Percentiles rank a stretch among this genome's conserved stretches.
These are phyloP conservation scores for Spatholobus suberectus DNA, from an alignment of 306 rosid genomes.

Conservation along the genomic window DNA sequence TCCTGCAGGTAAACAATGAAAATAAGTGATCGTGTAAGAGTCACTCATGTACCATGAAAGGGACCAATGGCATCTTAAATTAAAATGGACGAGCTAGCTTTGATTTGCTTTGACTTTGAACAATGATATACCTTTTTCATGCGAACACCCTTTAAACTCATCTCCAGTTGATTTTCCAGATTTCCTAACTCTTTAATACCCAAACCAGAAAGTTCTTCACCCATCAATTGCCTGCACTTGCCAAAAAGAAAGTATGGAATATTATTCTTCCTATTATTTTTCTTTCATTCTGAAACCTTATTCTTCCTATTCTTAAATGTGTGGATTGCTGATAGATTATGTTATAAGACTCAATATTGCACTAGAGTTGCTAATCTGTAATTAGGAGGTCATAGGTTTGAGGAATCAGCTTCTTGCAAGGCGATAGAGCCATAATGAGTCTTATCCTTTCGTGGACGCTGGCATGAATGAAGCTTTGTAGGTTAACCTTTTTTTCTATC, in stretches of 20 bases:
- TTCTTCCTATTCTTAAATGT: background rate
- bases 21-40: background rate
- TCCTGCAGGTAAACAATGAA: conserved; percentile 47
- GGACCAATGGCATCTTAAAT: background rate
- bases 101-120: background rate
- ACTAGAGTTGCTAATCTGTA: background rate
- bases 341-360: background rate
- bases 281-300: background rate
- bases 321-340: background rate
- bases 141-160: conserved; percentile 75
- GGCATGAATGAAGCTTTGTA: background rate
- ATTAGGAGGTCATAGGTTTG: background rate
- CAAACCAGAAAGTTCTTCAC: conserved; percentile 73
- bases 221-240: conserved; percentile 71
- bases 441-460: background rate
- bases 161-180: conserved; percentile 72
- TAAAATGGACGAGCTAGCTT: background rate
- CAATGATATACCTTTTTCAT: conserved; percentile 59
- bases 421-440: no score
- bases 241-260: background rate
- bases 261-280: background rate
- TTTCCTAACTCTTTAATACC: conserved; percentile 60
- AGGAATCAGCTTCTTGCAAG: no score
- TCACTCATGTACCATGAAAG: background rate
- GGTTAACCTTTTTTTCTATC: background rate